Evolutionary conservation across 805 yeast genomes (phyloP).

Genomic region (Candida railenensis): DNA sequence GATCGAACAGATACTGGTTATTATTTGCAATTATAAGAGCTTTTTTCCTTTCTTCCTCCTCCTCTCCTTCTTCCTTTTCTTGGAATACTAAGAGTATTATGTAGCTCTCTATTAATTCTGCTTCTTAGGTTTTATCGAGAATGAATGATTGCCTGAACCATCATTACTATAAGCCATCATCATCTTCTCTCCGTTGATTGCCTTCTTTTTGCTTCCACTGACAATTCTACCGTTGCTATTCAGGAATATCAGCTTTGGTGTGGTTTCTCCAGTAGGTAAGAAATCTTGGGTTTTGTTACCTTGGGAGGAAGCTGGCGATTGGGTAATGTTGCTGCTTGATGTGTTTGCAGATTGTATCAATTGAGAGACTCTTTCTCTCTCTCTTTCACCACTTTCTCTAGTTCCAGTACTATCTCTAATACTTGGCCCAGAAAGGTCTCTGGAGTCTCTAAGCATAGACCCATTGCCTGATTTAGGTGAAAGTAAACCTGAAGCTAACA

Average conservation of each 20-base stretch:
- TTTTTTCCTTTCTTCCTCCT: too few relatives aligned
- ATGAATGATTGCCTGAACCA: constrained; percentile 37
- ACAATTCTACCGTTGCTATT: constrained; percentile 23
- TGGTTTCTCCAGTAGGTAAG: constrained; percentile 7
- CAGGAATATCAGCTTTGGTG: constrained; percentile 22
- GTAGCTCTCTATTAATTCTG: constrained; percentile 6
- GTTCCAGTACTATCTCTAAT: neutral
- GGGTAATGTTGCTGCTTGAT: neutral
- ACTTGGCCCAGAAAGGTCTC: neutral
- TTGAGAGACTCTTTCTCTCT: constrained; percentile 2
- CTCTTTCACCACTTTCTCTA: neutral
- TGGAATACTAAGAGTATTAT: too few relatives aligned
- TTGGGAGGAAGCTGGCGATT: constrained; percentile 2
- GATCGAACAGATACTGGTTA: neutral
- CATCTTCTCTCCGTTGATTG: constrained; percentile 26
- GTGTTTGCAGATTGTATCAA: constrained; percentile 1
- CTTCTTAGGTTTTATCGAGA: constrained; percentile 35
- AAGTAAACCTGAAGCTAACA: constrained; percentile 59
- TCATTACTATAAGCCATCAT: constrained; percentile 42
- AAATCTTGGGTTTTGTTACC: neutral
- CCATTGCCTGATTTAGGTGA: constrained; percentile 45
- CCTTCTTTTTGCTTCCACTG: constrained; percentile 20
- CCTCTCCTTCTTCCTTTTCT: too few relatives aligned
- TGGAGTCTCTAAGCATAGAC: neutral
- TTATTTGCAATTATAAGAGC: neutral